Conservation (phyloP, 768 basidiomycete genomes). For the Termitomyces sp. region DNA sequence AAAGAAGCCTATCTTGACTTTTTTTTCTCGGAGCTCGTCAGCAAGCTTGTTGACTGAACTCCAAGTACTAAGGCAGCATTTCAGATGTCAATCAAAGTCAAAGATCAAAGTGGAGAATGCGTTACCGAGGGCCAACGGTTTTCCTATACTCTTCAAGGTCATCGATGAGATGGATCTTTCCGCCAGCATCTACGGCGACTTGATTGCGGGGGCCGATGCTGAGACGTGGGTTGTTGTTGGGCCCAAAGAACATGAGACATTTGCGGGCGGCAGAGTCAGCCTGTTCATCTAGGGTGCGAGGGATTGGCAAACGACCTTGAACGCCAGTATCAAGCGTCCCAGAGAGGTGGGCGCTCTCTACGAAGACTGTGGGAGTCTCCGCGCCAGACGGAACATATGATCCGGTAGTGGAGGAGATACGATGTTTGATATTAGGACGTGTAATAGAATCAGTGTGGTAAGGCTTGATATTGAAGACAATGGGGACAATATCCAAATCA, state of each 20-base stretch:
- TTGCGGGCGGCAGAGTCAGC: constrained; percentile 86
- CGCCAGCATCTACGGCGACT: constrained; percentile 82
- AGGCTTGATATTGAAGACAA: constrained; percentile 82
- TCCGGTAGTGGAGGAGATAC: constrained; percentile 74
- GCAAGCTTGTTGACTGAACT: constrained; percentile 77
- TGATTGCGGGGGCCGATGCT: constrained; percentile 81
- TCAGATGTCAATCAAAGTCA: constrained; percentile 3
- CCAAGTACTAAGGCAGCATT: constrained; percentile 51
- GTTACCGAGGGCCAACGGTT: constrained; percentile 58
- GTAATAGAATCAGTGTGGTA: constrained; percentile 78
- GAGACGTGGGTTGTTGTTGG: constrained; percentile 78
- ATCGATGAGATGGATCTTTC: constrained; percentile 82
- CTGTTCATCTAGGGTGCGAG: constrained; percentile 77
- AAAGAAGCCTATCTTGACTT: constrained; percentile 90
- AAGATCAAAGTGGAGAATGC: not conserved
- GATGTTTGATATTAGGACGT: constrained; percentile 76
- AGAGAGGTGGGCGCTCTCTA: constrained; percentile 51
- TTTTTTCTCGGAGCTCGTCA: constrained; percentile 79
- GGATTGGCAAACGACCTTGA: constrained; percentile 60
- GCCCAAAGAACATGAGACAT: constrained; percentile 78
- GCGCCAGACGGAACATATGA: constrained; percentile 74
- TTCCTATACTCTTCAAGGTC: constrained; percentile 75
- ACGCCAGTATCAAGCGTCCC: constrained; percentile 38
- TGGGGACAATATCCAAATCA: constrained; percentile 77
- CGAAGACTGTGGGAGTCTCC: constrained; percentile 69